Base-by-base conservation (phyloP, 805 yeast species). In the Starmerella ratchasimensis region DNA sequence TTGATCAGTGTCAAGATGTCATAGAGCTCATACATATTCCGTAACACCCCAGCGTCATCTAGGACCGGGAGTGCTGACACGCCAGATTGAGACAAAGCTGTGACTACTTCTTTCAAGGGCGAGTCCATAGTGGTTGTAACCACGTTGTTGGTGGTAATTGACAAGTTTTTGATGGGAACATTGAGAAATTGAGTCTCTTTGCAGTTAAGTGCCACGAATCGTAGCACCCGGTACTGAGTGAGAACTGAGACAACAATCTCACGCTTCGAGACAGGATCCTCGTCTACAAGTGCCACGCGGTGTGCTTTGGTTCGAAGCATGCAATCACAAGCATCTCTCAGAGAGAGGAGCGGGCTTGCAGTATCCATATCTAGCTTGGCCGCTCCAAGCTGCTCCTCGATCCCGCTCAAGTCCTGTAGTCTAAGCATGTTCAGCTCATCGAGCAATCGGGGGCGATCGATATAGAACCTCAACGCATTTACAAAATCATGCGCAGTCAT, bases 161-260 rank as follows among this genome's bases (percentile, higher is more conserved):
- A 65, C 32, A 90, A 62, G 39, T 77, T 79, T 42, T 68, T 66
- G 41, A 90, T 65, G 3, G 94, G 93, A 49, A 76, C 74, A 49
- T 76, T 63, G 39, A 90, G 64, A 67, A 76, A 80, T 50, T 80
- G 74, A 3, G 94, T 84, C 57, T 90, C 97, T 57, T 83, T 84
- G 62, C 98, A 90, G 60, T 90, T 90, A 59, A 88, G 71, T 3
- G 96, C 86, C 23, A 90, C 95, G 56, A 90, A 90, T 60, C 93
- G 88, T 52, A 90, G 67, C 39, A 90, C 90, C 55, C 98, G 75
- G 61, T 90, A 90, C 63, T 90, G 98, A 1, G 98, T 90, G 53
- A 90, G 68, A 36, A 90, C 98, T 39, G 84, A 74, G 6, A 90
- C 96, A 14, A 90, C 95, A 52, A 90, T 84, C 58, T 90, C 97